Base-by-base conservation (phyloP, 495 filamentous ascomycete genomes). In the Viridothelium virens region DNA sequence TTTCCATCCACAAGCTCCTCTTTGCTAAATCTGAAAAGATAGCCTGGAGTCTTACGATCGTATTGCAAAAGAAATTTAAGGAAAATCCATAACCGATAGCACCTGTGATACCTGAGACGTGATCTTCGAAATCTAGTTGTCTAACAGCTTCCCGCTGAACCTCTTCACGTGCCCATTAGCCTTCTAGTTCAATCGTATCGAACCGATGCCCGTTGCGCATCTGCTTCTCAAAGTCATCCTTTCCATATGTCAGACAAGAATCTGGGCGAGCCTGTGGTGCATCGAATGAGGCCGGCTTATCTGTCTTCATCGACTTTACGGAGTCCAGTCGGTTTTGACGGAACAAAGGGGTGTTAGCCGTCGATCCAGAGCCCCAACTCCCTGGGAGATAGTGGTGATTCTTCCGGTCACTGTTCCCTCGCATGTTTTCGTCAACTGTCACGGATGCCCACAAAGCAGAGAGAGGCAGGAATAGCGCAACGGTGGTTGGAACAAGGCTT, bases 401-500 rank as follows among this genome's bases (percentile, higher is more conserved):
- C 56, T 69, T 65, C 11, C 63, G 61, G 38, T 63, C 69, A 36
- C 56, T 66, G 12, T 61, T 50, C 11, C 41, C 67, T 38, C 65
- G 12, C n/a, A 37, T 59, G 4, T 63, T 41, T 18, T 68, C 66
- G 38, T 66, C 64, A 65, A 82, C 79, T 64, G 69, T 77, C 50
- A 75, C 80, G 64, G 79, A 79, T 67, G 84, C 91, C 91, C 84
- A 95, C 70, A 96, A 84, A 4, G 87, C 87, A 25, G 90, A 92
- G 2, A 96, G 82, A 0, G 91, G 91, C 2, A 94, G 83, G 53
- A 88, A 88, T 66, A 95, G 79, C 53, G 86, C 81, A 46, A 91
- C 87, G 2, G 88, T 78, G 10, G 89, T 91, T 79, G 47, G 88
- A 83, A 65, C 76, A 74, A 44, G 89, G 77, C 63, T 86, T 82